Conservation (phyloP, 345 rosid species). For the Iberis pinnata region DNA sequence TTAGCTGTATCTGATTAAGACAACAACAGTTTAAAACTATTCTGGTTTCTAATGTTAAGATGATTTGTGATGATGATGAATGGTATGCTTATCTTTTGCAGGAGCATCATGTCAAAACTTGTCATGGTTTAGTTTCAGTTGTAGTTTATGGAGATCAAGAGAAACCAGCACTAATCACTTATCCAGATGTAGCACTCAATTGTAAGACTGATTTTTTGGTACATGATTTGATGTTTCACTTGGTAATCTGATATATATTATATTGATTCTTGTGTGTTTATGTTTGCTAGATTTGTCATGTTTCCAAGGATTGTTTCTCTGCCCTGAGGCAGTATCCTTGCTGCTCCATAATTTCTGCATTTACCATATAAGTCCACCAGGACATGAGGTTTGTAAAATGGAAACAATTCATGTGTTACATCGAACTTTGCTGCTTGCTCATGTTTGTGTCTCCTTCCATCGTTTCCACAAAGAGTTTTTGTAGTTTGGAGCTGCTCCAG, state of each 20-base stretch:
- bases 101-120: conserved; percentile 75
- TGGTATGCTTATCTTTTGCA: conserved; percentile 24
- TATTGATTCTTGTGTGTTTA: neutral
- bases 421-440: conserved; percentile 25
- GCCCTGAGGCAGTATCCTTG: conserved; percentile 84
- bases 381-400: conserved; percentile 77
- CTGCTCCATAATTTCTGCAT: conserved; percentile 92
- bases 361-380: conserved; percentile 94
- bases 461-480: conserved; percentile 63
- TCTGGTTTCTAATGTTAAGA: conserved; percentile 1
- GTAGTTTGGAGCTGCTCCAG: conserved; percentile 89
- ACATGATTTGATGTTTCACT: too few relatives aligned
- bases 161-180: conserved; percentile 80
- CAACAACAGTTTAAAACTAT: neutral
- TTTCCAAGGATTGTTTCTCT: conserved; percentile 86
- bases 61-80: conserved; percentile 2
- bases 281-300: conserved; percentile 68
- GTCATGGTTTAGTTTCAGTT: conserved; percentile 62
- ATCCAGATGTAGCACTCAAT: conserved; percentile 83
- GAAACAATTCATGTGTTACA: neutral
- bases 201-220: conserved; percentile 33
- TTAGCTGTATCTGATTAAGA: conserved; percentile 22
- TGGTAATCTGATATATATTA: too few relatives aligned
- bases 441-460: conserved; percentile 32
- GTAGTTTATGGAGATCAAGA: conserved; percentile 68